phyloP scores from a whole-genome alignment of 768 basidiomycete genomes.

The Macrolepiota albuminosa region DNA sequence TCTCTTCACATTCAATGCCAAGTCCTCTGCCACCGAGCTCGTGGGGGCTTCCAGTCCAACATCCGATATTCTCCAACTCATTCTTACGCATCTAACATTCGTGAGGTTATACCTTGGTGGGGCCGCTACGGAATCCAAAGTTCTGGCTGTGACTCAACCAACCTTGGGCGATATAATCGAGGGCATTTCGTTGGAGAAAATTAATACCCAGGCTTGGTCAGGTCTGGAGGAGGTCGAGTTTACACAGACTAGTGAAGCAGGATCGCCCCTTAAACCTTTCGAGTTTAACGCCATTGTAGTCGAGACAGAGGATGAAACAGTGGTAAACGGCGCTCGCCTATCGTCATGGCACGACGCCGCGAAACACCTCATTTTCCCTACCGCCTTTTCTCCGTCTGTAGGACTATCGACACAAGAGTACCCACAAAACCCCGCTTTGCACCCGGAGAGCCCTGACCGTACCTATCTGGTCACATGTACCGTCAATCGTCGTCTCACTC shows the following conservation, averaged over 20 bases:
- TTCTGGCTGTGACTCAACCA: constrained; percentile 47
- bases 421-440: constrained; percentile 63
- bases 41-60: constrained; percentile 26
- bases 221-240: constrained; percentile 56
- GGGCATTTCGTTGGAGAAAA: constrained; percentile 44
- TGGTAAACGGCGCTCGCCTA: constrained; percentile 56
- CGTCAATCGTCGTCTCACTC: constrained; percentile 93
- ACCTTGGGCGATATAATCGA: constrained; percentile 42
- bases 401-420: constrained; percentile 36
- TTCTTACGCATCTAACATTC: constrained; percentile 75
- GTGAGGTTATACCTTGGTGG: constrained; percentile 77
- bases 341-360: constrained; percentile 83
- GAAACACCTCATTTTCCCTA: constrained; percentile 84
- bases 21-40: constrained; percentile 42
- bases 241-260: constrained; percentile 19
- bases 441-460: constrained; percentile 83
- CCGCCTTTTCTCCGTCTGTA: constrained; percentile 59
- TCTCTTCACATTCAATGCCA: constrained; percentile 58
- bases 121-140: constrained; percentile 46
- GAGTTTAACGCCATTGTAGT: constrained; percentile 73
- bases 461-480: constrained; percentile 92
- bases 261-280: constrained; percentile 45
- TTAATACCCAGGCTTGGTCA: constrained; percentile 61
- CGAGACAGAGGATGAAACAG: constrained; percentile 50
- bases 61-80: constrained; percentile 42